Percentiles rank a stretch among this genome's conserved stretches.
Conservation (phyloP, 2,329 filamentous ascomycete genomes). For the Fusarium multiceps region DNA sequence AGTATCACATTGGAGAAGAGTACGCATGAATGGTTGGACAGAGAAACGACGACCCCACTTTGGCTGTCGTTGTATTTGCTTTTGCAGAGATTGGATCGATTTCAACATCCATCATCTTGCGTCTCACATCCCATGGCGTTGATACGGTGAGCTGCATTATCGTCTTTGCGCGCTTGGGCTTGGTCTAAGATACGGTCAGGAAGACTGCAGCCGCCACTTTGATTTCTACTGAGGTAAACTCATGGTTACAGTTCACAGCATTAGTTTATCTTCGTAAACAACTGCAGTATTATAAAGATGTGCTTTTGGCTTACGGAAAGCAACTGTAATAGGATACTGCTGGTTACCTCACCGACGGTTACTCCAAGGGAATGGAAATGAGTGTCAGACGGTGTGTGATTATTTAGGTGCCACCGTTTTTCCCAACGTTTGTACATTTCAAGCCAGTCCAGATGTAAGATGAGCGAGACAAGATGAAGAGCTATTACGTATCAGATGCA, state of each 20-base stretch:
- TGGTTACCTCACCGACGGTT: slow-evolving; percentile 23
- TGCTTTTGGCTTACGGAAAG: neutral
- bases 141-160: slow-evolving; percentile 30
- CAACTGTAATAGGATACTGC: neutral
- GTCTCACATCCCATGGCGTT: slow-evolving; percentile 17
- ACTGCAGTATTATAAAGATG: neutral
- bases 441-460: slow-evolving; percentile 13
- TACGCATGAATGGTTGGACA: slow-evolving; percentile 13
- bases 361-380: slow-evolving; percentile 20
- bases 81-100: slow-evolving; percentile 38
- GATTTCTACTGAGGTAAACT: neutral
- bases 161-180: slow-evolving; percentile 9
- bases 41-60: slow-evolving; percentile 15
- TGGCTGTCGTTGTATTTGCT: slow-evolving; percentile 35
- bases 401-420: slow-evolving; percentile 14
- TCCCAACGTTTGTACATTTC: slow-evolving; percentile 20
- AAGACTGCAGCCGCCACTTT: slow-evolving; percentile 16
- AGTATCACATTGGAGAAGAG: neutral
- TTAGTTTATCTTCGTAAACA: neutral
- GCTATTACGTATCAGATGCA: slow-evolving; percentile 29
- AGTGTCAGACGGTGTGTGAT: slow-evolving; percentile 18
- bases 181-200: slow-evolving; percentile 33
- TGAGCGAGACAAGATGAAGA: slow-evolving; percentile 1
- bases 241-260: neutral
- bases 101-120: slow-evolving; percentile 26